Evolutionary conservation across 495 filamentous ascomycete species (phyloP).

Genomic region (Penicillium verhagenii): DNA sequence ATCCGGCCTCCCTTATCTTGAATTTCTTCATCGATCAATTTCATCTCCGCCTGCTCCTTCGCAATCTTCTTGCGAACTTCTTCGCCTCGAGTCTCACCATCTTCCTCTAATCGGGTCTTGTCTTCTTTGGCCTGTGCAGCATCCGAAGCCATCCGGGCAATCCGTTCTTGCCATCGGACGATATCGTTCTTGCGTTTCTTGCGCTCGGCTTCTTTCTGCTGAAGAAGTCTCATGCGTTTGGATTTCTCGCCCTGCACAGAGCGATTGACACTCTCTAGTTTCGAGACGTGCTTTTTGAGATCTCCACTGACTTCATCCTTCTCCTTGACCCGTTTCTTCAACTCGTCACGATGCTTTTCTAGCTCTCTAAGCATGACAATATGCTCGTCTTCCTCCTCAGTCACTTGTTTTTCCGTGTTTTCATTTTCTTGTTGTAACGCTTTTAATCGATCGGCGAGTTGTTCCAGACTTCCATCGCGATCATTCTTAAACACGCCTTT

Average conservation of each 20-base stretch:
- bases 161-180: constrained; percentile 55
- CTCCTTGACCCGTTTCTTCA: constrained; percentile 59
- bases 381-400: constrained; percentile 72
- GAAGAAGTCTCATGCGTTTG: constrained; percentile 68
- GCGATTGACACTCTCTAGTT: constrained; percentile 77
- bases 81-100: constrained; percentile 44
- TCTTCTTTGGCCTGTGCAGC: constrained; percentile 48
- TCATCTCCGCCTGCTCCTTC: constrained; percentile 53
- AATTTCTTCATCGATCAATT: constrained; percentile 60
- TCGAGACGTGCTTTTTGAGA: constrained; percentile 60
- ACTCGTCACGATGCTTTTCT: constrained; percentile 65
- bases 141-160: constrained; percentile 48
- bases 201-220: constrained; percentile 62
- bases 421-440: constrained; percentile 71
- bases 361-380: constrained; percentile 58
- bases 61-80: constrained; percentile 51
- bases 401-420: constrained; percentile 62
- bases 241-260: constrained; percentile 76
- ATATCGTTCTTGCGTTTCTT: constrained; percentile 62
- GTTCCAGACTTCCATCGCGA: constrained; percentile 45
- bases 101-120: constrained; percentile 43
- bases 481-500: constrained; percentile 31
- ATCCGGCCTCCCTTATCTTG: constrained; percentile 59
- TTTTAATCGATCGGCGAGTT: constrained; percentile 70
- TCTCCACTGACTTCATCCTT: constrained; percentile 25